Evolutionary conservation across 2,329 filamentous ascomycete species (phyloP), one percentile per base, ranked within the genome.

Genomic region (Furcasterigmium sp.): DNA sequence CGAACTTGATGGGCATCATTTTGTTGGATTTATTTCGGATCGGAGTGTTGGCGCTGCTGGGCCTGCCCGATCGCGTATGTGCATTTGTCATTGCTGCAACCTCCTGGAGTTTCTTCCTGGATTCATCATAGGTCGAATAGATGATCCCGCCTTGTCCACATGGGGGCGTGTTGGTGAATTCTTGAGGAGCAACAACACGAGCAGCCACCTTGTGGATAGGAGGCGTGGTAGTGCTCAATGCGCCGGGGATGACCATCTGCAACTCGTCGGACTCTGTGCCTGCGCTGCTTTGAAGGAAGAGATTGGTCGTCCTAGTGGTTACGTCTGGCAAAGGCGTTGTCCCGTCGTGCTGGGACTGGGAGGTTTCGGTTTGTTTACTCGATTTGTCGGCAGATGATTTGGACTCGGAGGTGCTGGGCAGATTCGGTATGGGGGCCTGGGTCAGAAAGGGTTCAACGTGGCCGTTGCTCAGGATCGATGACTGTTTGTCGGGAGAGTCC

Each of bases 181-280:
- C 19, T 34, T n/a, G n/a, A n/a, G n/a, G 15, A 7, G 41, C 41
- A 9, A 37, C 25, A 13, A 43, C 13, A 25, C 21, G 46, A 8
- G 38, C 44, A 10, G 44, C 44, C 6, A 37, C 23, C 21, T 26
- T 42, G 32, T 45, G 47, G 30, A 50, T 37, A 7, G 45, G 45
- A 10, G 47, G 42, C n/a, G 42, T 49, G 19, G 44, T 45, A 37
- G 42, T 39, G 13, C 17, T n/a, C n/a, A 50, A 39, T 10, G 37
- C 11, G 23, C 23, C 23, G 23, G 23, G 23, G 11, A 26, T 26
- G 23, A 26, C 56, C 37, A 59, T 56, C 37, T 68, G 66, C n/a
- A 66, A 44, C 8, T 65, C 62, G 13, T 67, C 62, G n/a, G n/a
- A n/a, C 18, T 67, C 64, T 8, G 56, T 46, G 19, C 47, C 50